A percentile compares a stretch with the other conserved stretches of the same genome.
These are phyloP conservation scores for Rhododendron griersonianum DNA, from an alignment of 148 eudicot genomes.

Conservation along the genomic window DNA sequence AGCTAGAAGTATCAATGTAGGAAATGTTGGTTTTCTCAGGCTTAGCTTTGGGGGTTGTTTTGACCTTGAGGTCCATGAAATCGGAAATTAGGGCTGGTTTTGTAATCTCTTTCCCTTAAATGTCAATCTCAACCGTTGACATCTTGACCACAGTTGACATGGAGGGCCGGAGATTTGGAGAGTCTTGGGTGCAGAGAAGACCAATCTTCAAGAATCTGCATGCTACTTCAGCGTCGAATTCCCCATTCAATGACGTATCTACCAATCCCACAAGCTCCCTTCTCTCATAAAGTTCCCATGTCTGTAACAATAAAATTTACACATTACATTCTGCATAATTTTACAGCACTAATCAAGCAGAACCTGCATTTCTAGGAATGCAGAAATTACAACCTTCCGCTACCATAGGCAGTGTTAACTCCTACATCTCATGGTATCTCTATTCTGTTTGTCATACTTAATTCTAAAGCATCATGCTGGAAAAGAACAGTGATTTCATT, in stretches of 20 bases:
- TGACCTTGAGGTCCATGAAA: slow-evolving; percentile 20
- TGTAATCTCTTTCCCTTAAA: slow-evolving; percentile 25
- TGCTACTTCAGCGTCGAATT: slow-evolving; percentile 47
- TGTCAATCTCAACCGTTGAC: slow-evolving; percentile 51
- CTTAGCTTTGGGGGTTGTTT: background rate
- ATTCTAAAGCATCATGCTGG: background rate
- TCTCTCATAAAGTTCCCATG: slow-evolving; percentile 50
- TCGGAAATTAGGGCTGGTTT: slow-evolving; percentile 44
- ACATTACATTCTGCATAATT: background rate
- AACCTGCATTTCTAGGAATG: background rate
- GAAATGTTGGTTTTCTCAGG: no score
- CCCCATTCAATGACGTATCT: slow-evolving; percentile 42
- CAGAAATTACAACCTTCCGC: background rate
- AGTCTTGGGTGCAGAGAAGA: slow-evolving; percentile 70
- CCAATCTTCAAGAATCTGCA: slow-evolving; percentile 49
- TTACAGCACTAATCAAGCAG: background rate
- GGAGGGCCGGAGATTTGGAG: slow-evolving; percentile 55
- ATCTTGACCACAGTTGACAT: slow-evolving; percentile 57
- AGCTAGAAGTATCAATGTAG: slow-evolving; percentile 12
- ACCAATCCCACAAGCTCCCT: slow-evolving; percentile 31
- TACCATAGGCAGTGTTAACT: background rate
- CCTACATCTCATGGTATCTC: background rate
- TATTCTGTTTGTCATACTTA: background rate
- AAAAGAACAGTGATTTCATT: background rate
- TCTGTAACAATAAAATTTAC: slow-evolving; percentile 28